Base-by-base conservation (phyloP, 371 early-diverging fungal species). In the Apophysomyces sp. region DNA sequence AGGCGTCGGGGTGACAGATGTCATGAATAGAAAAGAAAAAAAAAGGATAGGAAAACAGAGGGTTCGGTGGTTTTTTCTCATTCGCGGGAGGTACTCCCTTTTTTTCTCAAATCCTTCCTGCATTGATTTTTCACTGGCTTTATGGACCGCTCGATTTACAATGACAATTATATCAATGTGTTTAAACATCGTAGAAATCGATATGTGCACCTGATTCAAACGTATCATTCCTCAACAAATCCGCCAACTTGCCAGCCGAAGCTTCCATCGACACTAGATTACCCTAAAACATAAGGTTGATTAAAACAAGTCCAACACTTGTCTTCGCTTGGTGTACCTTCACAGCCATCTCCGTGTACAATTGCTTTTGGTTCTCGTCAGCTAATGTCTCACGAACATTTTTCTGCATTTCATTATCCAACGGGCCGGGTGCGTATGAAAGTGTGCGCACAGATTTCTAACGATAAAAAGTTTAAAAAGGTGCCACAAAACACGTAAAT, bases 391-490 rank as follows among this genome's bases (percentile, higher is more conserved):
- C 72, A 21, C 95, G 86, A 29, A 95, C 91, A 31, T 74, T 68
- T 3, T 73, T 68, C 72, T 96, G 96, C 96, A 97, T 96, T 37
- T 86, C 86, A 61, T 91, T 94, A 61, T 94, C 89, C 60, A 97
- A 68, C 29, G 97, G 97, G 0, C 97, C 97, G 7, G 97, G 97
- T 1, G 97, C 94, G 74, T 95, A 97, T 66, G 86, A 94, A 34
- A 97, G 78, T 5, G 89, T 85, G 9, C 74, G 70, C 52, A 78
- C 66, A 27, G 68, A 71, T 62, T 63, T 63, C 69, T 71, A 30
- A 28, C 11, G 31, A 15, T 1, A 16, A 28, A 21, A 28, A 29
- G 9, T 13, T 24, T 16, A 32, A 15, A 3, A 49, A 31, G 16
- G 18, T 21, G 13, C 56, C 55, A n/a, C n/a, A n/a, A n/a, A n/a